Evolutionary conservation across 2,329 filamentous ascomycete species (phyloP).

Genomic region (Exophiala oligosperma): DNA sequence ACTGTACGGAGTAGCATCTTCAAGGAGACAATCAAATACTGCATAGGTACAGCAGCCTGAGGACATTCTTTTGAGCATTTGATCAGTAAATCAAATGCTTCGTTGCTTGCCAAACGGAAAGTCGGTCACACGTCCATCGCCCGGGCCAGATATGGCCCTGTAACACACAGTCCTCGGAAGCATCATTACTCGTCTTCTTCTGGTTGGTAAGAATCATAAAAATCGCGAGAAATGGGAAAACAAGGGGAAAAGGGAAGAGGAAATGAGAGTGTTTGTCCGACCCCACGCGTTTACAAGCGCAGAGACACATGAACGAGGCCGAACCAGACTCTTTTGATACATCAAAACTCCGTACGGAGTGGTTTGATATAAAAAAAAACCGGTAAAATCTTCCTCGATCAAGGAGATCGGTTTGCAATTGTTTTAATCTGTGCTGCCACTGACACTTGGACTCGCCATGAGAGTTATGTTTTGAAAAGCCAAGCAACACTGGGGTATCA

Average conservation of each 20-base stretch:
- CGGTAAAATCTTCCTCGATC: constrained; percentile 28
- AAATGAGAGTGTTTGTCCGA: constrained; percentile 50
- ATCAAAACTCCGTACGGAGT: too few species aligned
- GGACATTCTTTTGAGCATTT: neutral
- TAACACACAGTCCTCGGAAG: too few species aligned
- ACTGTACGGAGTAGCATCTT: neutral
- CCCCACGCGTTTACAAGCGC: constrained; percentile 42
- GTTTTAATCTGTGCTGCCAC: constrained; percentile 74
- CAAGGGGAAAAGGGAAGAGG: too few species aligned
- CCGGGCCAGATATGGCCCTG: too few species aligned
- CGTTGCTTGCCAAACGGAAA: too few species aligned
- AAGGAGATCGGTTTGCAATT: constrained; percentile 66
- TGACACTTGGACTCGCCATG: constrained; percentile 68
- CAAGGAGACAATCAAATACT: neutral
- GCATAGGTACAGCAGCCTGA: too few species aligned
- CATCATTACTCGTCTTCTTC: too few species aligned
- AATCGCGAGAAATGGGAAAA: too few species aligned
- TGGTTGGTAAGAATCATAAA: too few species aligned
- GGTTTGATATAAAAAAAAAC: too few species aligned
- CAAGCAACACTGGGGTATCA: constrained; percentile 78
- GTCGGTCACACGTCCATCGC: too few species aligned
- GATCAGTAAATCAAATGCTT: too few species aligned
- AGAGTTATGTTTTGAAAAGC: constrained; percentile 39
- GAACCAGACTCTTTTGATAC: constrained; percentile 16
- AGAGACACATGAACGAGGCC: constrained; percentile 34